Conservation (phyloP, 495 filamentous ascomycete species). For the Lophiostoma macrostomum region DNA sequence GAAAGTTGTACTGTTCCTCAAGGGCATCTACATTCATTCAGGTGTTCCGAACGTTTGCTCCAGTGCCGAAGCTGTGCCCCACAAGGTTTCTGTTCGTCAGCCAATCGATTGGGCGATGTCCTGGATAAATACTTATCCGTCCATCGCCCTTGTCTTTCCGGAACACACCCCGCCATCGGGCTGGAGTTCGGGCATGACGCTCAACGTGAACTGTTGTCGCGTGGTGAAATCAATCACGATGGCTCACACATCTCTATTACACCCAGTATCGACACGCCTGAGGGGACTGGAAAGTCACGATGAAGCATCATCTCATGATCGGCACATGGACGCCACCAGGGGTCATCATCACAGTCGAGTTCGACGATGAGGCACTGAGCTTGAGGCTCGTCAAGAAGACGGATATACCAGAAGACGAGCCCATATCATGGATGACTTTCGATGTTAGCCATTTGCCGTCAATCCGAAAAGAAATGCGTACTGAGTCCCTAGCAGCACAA, state of each 20-base stretch:
- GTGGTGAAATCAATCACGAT: too few relatives aligned
- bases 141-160: slow-evolving; percentile 4
- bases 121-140: slow-evolving; percentile 14
- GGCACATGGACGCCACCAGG: slow-evolving; percentile 82
- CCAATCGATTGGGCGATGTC: neutral
- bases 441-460: slow-evolving; percentile 52
- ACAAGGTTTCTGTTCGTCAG: neutral
- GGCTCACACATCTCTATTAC: neutral
- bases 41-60: too few relatives aligned
- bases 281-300: slow-evolving; percentile 40
- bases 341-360: slow-evolving; percentile 78
- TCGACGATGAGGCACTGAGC: slow-evolving; percentile 72
- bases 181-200: neutral
- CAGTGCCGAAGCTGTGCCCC: slow-evolving; percentile 18
- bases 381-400: slow-evolving; percentile 73
- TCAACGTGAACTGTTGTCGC: too few relatives aligned
- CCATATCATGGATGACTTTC: slow-evolving; percentile 89
- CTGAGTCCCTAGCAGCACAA: slow-evolving; percentile 54
- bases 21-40: too few relatives aligned
- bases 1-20: too few relatives aligned
- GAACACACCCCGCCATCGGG: neutral
- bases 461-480: slow-evolving; percentile 20
- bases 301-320: slow-evolving; percentile 79
- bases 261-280: neutral
- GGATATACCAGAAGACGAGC: slow-evolving; percentile 72